Evolutionary conservation across 179 eudicot genomes (phyloP), one percentile per base, ranked within the genome.

Genomic region (Pouteria campechiana): DNA sequence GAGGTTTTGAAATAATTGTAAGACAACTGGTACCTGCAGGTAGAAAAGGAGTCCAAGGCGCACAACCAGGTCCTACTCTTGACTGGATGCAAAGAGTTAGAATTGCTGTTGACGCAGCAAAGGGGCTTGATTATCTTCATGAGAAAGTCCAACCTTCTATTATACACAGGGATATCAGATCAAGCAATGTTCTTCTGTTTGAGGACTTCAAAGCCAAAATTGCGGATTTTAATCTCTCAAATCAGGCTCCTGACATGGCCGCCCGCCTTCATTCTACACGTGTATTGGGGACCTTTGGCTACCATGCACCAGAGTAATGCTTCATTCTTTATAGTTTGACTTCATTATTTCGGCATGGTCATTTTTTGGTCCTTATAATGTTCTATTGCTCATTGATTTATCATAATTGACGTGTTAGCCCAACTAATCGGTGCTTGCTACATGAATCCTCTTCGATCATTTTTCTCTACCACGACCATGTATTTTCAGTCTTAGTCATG

Each of bases 241-340:
- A 66, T 61, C 76, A 70, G 48, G 48, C 76, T 21, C 76, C 76
- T 32, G 76, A 70, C 42, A 65, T 61, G 72, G 76, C 76, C 19
- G 76, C 76, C 29, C 72, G 76, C 22, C 68, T 70, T 49, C 76
- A 70, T 61, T 70, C 76, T 37, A 70, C 76, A 38, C 64, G 76
- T 14, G 76, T 70, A 22, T 47, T 70, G 28, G 76, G 76, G 54
- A 70, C 76, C 20, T 70, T 70, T 50, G 76, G 76, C 15, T 70
- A 70, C 54, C 76, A 70, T 37, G 76, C 76, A 49, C 76, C 76
- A 44, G 76, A 70, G 76, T 70, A 61, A 61, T 46, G 9, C 28
- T 39, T 41, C 47, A 30, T 10, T 28, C 33, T 3, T 27, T n/a
- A 7, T 12, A 1, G 21, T 57, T 25, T 8, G 10, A 18, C 13